These are phyloP conservation scores for Agaricus sinodeliciosus DNA, from an alignment of 768 basidiomycete genomes.

Conservation along the genomic window DNA sequence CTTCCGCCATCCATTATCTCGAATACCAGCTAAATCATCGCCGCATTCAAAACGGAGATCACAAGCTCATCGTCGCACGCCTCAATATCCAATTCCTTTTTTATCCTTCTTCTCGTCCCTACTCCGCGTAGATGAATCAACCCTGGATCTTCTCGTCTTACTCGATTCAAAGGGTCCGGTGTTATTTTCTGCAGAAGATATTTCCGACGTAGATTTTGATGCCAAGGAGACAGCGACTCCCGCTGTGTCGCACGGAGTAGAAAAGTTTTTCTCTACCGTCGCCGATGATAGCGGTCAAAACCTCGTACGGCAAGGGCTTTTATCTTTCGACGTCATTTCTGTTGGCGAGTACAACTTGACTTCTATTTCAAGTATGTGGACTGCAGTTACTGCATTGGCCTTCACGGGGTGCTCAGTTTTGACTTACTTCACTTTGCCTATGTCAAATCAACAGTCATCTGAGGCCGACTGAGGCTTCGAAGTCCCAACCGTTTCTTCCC, in stretches of 20 bases:
- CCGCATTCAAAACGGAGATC: background rate
- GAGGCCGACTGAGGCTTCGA: background rate
- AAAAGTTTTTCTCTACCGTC: background rate
- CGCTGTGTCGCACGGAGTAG: background rate
- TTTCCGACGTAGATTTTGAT: background rate
- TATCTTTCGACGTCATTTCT: background rate
- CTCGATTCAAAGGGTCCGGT: constrained; percentile 21
- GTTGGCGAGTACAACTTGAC: background rate
- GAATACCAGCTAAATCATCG: background rate
- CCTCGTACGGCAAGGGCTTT: background rate
- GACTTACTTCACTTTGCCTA: background rate
- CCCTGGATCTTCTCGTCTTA: constrained; percentile 28
- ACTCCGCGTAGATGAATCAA: constrained; percentile 31
- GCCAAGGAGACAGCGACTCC: background rate
- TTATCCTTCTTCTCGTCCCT: constrained; percentile 29
- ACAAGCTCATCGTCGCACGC: constrained; percentile 15
- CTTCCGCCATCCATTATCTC: background rate
- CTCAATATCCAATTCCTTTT: constrained; percentile 27
- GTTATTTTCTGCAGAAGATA: constrained; percentile 21
- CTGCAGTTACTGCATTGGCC: background rate
- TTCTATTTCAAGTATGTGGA: background rate
- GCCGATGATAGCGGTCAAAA: background rate
- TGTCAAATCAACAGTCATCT: background rate
- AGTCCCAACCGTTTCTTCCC: background rate
- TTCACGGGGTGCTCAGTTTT: background rate